A percentile compares a stretch with the other conserved stretches of the same genome.
phyloP scores from a whole-genome alignment of 2,329 filamentous ascomycete species.

The Mollisiaceae sp. region DNA sequence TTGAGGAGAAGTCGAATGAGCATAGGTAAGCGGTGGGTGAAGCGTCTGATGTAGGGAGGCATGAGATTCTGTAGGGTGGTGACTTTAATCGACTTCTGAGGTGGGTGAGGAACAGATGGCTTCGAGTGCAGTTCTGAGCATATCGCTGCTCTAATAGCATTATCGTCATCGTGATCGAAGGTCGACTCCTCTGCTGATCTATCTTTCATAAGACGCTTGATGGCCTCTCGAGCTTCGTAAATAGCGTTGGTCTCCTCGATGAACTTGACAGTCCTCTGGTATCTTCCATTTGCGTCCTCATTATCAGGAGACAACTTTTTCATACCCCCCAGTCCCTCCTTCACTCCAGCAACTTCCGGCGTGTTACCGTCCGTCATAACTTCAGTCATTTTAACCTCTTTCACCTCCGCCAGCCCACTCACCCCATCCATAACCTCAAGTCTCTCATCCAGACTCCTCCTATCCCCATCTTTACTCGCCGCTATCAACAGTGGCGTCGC shows the following conservation, averaged over 20 bases:
- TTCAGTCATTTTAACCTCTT: constrained; percentile 34
- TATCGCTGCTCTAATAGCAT: constrained; percentile 54
- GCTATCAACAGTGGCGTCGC: constrained; percentile 53
- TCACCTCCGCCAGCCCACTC: constrained; percentile 11
- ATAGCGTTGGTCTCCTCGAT: constrained; percentile 48
- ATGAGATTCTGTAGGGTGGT: constrained; percentile 53
- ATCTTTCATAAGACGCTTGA: constrained; percentile 32
- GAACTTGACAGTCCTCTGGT: constrained; percentile 47
- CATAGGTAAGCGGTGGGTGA: constrained; percentile 56
- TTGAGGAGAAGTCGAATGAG: constrained; percentile 53
- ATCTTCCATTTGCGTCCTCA: constrained; percentile 48
- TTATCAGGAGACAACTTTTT: constrained; percentile 52
- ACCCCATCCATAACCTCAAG: constrained; percentile 6
- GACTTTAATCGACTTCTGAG: constrained; percentile 52
- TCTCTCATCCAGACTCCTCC: constrained; percentile 14
- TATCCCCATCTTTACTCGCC: constrained; percentile 44
- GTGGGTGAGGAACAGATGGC: constrained; percentile 57
- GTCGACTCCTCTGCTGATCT: constrained; percentile 37
- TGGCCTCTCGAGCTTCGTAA: constrained; percentile 42
- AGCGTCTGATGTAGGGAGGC: constrained; percentile 47
- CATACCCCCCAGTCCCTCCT: constrained; percentile 47
- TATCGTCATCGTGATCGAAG: constrained; percentile 47
- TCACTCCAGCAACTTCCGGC: constrained; percentile 45
- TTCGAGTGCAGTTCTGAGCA: constrained; percentile 53
- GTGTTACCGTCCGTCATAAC: constrained; percentile 47